Percentiles rank a stretch among this genome's conserved stretches.
phyloP scores from a whole-genome alignment of 2,329 filamentous ascomycete species.

The Fusarium sp. region DNA sequence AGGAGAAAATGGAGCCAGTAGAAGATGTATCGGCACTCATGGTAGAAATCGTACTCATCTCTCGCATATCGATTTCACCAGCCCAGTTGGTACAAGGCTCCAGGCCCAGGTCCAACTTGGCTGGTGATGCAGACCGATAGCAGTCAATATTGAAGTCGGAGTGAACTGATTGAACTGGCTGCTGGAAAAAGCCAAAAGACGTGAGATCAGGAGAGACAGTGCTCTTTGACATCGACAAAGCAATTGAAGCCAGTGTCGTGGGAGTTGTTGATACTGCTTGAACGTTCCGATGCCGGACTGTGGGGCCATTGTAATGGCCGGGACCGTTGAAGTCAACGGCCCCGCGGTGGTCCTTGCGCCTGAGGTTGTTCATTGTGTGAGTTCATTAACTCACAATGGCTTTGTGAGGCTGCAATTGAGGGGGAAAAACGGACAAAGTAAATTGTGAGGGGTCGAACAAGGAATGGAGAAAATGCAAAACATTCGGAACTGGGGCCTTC shows the following conservation, averaged over 20 bases:
- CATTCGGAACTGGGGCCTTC: constrained; percentile 6
- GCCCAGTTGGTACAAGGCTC: constrained; percentile 10
- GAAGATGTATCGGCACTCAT: constrained; percentile 44
- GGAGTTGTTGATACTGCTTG: constrained; percentile 12
- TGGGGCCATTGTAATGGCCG: constrained; percentile 21
- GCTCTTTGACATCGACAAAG: neutral
- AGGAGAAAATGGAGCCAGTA: constrained; percentile 43
- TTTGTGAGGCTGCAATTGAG: constrained; percentile 19
- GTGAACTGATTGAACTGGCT: neutral
- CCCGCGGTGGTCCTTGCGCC: constrained; percentile 11
- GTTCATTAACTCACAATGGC: neutral
- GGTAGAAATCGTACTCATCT: constrained; percentile 36
- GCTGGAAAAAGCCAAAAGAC: neutral
- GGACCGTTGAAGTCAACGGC: neutral
- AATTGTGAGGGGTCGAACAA: neutral
- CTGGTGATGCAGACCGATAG: constrained; percentile 24
- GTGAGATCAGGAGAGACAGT: neutral
- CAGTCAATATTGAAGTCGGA: constrained; percentile 15
- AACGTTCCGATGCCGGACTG: constrained; percentile 11
- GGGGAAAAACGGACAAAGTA: neutral
- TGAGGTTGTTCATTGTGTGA: constrained; percentile 13
- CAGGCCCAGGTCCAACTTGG: constrained; percentile 14
- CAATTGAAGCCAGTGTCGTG: neutral
- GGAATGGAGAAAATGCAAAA: constrained; percentile 13
- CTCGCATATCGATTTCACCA: constrained; percentile 2